Evolutionary conservation across 23 red algal genomes (phyloP), one percentile per base, ranked within the genome.

Genomic region (Agarophyton chilense): DNA sequence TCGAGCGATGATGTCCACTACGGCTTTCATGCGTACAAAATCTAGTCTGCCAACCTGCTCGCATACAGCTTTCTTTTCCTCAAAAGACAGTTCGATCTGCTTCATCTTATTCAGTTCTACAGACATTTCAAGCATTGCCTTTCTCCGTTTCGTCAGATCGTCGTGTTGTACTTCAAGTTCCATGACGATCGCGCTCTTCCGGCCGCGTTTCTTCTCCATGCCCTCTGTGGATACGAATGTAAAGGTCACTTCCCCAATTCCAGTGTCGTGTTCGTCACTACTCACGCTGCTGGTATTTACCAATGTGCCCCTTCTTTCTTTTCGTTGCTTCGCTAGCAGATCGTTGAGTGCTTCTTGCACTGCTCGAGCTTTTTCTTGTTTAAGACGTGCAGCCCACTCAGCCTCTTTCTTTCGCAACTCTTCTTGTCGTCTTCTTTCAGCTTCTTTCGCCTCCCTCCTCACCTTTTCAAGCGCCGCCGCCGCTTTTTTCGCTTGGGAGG

Each of bases 221-320:
- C 88, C 88, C 10, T 77, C 74, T 34, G 88, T 91, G 39, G 88
- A 91, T 2, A 91, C 88, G 82, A 91, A 91, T 12, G 60, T 55
- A 44, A 91, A 91, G 0, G 56, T 91, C 18, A 91, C 75, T 60
- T 91, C 88, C 3, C 75, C 88, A 46, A 45, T 70, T 4, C 75
- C 62, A 22, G 34, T 44, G 7, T 91, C 88, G 19, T 72, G 56
- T 36, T 91, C 88, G 52, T 91, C 88, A 44, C 56, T 57, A 40
- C 88, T 91, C 25, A 91, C 77, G 52, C 88, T 91, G 35, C 76
- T 82, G 22, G 85, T 89, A 35, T 89, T 89, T 18, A 79, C 67
- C 13, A 72, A 29, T 3, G 12, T 25, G 25, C 82, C 43, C 34
- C 40, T 28, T 24, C 46, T 39, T 32, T 87, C 44, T 33, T 52